Conservation (phyloP, 805 yeast genomes). For the Candida pseudoglaebosa region DNA sequence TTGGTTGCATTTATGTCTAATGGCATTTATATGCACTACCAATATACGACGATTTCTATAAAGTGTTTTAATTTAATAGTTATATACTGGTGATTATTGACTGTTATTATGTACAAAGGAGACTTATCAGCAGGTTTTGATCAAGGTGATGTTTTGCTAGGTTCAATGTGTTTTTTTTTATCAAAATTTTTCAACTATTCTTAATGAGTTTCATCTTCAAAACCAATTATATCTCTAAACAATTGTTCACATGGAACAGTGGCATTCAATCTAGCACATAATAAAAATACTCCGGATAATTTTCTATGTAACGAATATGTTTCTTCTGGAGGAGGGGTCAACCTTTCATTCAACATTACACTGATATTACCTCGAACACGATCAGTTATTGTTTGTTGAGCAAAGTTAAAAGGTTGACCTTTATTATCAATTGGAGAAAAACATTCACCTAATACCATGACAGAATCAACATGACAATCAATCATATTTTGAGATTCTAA, state of each 20-base stretch:
- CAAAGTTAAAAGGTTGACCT: slow-evolving; percentile 63
- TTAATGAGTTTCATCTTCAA: slow-evolving; percentile 21
- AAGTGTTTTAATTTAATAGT: too few relatives aligned
- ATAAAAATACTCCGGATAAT: slow-evolving; percentile 86
- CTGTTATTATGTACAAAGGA: too few relatives aligned
- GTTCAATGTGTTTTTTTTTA: neutral
- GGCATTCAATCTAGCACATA: slow-evolving; percentile 84
- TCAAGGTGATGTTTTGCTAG: neutral
- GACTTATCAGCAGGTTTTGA: too few relatives aligned
- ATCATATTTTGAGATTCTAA: slow-evolving; percentile 82
- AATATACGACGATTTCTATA: too few relatives aligned
- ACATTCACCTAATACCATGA: slow-evolving; percentile 89
- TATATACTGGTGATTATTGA: too few relatives aligned
- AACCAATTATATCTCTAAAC: slow-evolving; percentile 72
- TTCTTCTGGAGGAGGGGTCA: slow-evolving; percentile 98
- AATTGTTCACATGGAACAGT: slow-evolving; percentile 74
- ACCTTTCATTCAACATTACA: slow-evolving; percentile 84
- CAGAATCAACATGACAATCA: slow-evolving; percentile 90
- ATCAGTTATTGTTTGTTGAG: slow-evolving; percentile 86
- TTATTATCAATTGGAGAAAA: slow-evolving; percentile 53
- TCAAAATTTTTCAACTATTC: neutral
- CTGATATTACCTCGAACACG: slow-evolving; percentile 85
- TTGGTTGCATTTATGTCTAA: too few relatives aligned
- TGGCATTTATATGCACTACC: too few relatives aligned
- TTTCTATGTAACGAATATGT: slow-evolving; percentile 95